Conservation (phyloP, 257 asterid genomes). For the Solanum virginianum region DNA sequence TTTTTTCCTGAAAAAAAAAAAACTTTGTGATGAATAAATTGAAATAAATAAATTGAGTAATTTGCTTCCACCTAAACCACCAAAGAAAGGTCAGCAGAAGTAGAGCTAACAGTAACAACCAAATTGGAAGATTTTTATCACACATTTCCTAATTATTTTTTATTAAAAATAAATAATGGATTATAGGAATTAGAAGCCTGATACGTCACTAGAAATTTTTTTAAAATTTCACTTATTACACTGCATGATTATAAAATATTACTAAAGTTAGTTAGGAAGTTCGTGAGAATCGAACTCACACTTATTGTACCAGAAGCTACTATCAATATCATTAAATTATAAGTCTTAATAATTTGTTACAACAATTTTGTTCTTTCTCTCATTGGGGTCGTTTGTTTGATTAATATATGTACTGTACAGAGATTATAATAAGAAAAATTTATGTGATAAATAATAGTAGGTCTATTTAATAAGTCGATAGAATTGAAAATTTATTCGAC, state of each 20-base stretch:
- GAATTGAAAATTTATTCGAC: neutral
- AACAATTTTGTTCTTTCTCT: neutral
- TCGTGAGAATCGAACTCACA: neutral
- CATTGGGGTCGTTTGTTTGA: neutral
- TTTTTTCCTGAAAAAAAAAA: no score
- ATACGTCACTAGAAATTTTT: neutral
- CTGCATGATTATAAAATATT: neutral
- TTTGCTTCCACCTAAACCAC: neutral
- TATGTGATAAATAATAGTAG: neutral
- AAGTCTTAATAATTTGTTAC: neutral
- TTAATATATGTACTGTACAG: neutral
- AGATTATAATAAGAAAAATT: neutral
- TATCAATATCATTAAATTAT: neutral
- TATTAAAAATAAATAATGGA: neutral
- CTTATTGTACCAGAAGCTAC: neutral
- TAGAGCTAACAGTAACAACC: constrained; percentile 5
- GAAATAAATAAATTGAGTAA: neutral
- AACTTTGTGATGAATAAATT: no score
- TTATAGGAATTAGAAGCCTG: neutral
- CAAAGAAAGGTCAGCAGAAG: constrained; percentile 19
- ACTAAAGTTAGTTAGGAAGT: neutral
- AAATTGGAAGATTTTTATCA: neutral
- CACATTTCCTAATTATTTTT: neutral
- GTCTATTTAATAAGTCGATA: neutral
- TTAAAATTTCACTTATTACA: neutral